Percentiles rank a stretch among this genome's conserved stretches.
phyloP scores from a whole-genome alignment of 116 monocot genomes.

The Posidonia oceanica region DNA sequence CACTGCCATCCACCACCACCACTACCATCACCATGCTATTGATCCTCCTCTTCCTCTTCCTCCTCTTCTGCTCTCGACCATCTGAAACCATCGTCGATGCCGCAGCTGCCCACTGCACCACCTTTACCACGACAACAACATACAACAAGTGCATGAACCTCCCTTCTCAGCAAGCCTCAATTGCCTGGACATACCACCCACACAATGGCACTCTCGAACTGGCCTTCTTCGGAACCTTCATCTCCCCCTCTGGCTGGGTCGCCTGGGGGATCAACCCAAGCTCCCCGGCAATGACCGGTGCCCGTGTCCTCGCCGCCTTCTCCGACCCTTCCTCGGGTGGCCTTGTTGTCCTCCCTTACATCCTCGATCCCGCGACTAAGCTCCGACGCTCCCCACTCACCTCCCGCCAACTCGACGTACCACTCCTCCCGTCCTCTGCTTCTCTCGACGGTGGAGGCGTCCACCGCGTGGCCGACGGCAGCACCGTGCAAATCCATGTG shows the following conservation, averaged over 20 bases:
- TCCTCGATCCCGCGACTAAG: constrained; percentile 68
- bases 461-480: constrained; percentile 17
- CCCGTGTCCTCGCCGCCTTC: constrained; percentile 63
- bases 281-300: constrained; percentile 57
- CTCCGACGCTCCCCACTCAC: constrained; percentile 54
- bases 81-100: neutral
- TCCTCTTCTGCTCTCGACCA: neutral
- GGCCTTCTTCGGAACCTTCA: constrained; percentile 61
- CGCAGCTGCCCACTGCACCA: constrained; percentile 26
- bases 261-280: constrained; percentile 68
- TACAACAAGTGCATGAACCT: constrained; percentile 61
- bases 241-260: constrained; percentile 92
- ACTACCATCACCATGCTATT: constrained; percentile 11
- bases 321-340: constrained; percentile 42
- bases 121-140: constrained; percentile 16
- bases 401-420: constrained; percentile 46
- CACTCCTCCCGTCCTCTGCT: constrained; percentile 43
- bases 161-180: constrained; percentile 59
- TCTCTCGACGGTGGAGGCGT: constrained; percentile 2
- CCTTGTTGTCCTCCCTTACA: constrained; percentile 54
- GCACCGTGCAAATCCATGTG: constrained; percentile 43
- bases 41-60: constrained; percentile 9
- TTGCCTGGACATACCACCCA: constrained; percentile 79
- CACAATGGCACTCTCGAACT: constrained; percentile 58
- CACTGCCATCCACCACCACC: neutral